phyloP scores from a whole-genome alignment of 2,329 filamentous ascomycete genomes.

The Decorospora gaudefroyi region DNA sequence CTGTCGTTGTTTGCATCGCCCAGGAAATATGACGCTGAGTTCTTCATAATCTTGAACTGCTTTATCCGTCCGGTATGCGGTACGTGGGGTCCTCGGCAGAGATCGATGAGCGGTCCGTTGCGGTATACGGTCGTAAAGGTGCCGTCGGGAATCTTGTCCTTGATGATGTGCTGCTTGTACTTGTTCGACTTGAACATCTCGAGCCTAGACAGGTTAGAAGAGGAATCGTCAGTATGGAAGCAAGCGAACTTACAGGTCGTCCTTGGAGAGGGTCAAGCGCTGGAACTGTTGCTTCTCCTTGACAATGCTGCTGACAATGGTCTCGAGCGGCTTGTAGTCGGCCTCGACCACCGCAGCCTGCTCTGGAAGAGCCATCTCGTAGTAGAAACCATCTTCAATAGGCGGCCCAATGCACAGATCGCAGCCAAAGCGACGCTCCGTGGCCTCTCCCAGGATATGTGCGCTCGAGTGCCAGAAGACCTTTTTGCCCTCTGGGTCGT shows the following conservation, averaged over 20 bases:
- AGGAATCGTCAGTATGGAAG: neutral
- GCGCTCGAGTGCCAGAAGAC: slow-evolving; percentile 99
- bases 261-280: slow-evolving; percentile 84
- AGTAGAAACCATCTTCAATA: slow-evolving; percentile 92
- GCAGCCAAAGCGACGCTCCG: slow-evolving; percentile 87
- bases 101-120: slow-evolving; percentile 90
- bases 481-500: slow-evolving; percentile 76
- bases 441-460: slow-evolving; percentile 93
- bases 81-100: slow-evolving; percentile 94
- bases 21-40: slow-evolving; percentile 85
- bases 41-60: slow-evolving; percentile 91
- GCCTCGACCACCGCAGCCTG: slow-evolving; percentile 73
- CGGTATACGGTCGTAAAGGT: slow-evolving; percentile 93
- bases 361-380: slow-evolving; percentile 86
- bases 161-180: slow-evolving; percentile 98
- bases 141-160: slow-evolving; percentile 85
- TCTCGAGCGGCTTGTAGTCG: too few species aligned
- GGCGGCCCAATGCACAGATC: slow-evolving; percentile 92
- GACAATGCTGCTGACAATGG: slow-evolving; percentile 78
- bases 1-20: slow-evolving; percentile 94
- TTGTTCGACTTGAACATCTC: slow-evolving; percentile 99
- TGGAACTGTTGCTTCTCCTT: slow-evolving; percentile 98
- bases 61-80: slow-evolving; percentile 93
- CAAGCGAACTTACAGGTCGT: slow-evolving; percentile 62
- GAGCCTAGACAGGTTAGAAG: slow-evolving; percentile 49